Base-by-base conservation (phyloP, 192 early-diverging fungal genomes). In the Mortierella antarctica region DNA sequence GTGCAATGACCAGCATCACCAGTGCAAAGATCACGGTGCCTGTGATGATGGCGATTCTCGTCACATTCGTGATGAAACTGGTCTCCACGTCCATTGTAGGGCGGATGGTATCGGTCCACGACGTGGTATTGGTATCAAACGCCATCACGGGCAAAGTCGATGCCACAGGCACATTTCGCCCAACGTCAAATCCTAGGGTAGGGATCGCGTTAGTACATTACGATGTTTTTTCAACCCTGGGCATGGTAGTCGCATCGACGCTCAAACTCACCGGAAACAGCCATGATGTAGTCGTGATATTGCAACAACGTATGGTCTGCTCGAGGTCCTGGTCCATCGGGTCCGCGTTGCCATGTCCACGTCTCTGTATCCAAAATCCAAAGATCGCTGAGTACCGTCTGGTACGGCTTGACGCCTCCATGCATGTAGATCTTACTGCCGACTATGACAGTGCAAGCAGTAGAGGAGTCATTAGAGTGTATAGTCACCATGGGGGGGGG, bases 381-480 rank as follows among this genome's bases (percentile, higher is more conserved):
- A 31, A 80, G 55, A 48, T 80, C 77, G n/a, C 54, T 62, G 20
- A 80, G 77, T 2, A 80, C 70, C 13, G 57, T 61, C 54, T 72
- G 77, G 44, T 66, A 80, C 11, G 77, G 77, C 44, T 80, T 80
- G 46, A 80, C 58, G 14, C 77, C 77, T 17, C 77, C 77, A 21
- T 72, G 59, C 77, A 80, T 72, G 42, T 72, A 80, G 12, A 80
- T 80, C 60, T 72, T 80, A 13, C 40, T 56, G 4, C 65, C 77
- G 15, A 80, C 69, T 78, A 70, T 2, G 13, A 53, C 10, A 23
- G n/a, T 58, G 40, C n/a, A 6, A 68, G 46, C 48, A n/a, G 42
- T 42, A 20, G 46, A 54, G 42, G 40, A 0, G 12, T 41, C 6
- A 8, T 10, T 59, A 13, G 2, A 41, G 2, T 4, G 3, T 31